Evolutionary conservation across 2,329 filamentous ascomycete genomes (phyloP).

Genomic region (Exophiala xenobiotica): DNA sequence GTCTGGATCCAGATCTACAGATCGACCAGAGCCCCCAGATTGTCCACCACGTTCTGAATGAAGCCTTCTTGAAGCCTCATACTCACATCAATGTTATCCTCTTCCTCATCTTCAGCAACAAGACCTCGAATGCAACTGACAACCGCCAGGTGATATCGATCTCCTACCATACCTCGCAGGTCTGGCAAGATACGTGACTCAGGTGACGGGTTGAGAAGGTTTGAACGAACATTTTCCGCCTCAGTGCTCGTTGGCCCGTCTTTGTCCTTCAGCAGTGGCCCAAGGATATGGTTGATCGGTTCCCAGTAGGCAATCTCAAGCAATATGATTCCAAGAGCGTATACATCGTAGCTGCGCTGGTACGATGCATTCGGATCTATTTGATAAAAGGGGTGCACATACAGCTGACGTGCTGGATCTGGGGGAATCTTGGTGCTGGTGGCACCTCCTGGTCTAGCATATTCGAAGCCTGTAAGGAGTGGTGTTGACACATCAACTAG

Average conservation of each 20-base stretch:
- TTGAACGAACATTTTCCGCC: neutral
- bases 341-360: slow-evolving; percentile 54
- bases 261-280: neutral
- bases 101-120: neutral
- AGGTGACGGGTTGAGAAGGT: neutral
- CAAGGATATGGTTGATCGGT: slow-evolving; percentile 1
- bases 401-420: slow-evolving; percentile 40
- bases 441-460: slow-evolving; percentile 51
- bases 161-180: neutral
- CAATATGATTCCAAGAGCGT: slow-evolving; percentile 54
- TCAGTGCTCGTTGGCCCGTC: neutral
- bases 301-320: slow-evolving; percentile 47
- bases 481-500: slow-evolving; percentile 31
- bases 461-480: slow-evolving; percentile 56
- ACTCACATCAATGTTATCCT: slow-evolving; percentile 1
- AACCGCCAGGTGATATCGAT: neutral
- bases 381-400: slow-evolving; percentile 51
- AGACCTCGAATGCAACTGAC: slow-evolving; percentile 1
- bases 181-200: neutral
- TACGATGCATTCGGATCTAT: slow-evolving; percentile 40
- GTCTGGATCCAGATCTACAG: neutral
- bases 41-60: neutral
- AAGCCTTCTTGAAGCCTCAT: slow-evolving; percentile 1
- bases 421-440: slow-evolving; percentile 38
- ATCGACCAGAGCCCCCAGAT: neutral